Percentiles rank a stretch among this genome's conserved stretches.
Conservation (phyloP, 1,139 yeast genomes). For the Suhomyces guaymorum region DNA sequence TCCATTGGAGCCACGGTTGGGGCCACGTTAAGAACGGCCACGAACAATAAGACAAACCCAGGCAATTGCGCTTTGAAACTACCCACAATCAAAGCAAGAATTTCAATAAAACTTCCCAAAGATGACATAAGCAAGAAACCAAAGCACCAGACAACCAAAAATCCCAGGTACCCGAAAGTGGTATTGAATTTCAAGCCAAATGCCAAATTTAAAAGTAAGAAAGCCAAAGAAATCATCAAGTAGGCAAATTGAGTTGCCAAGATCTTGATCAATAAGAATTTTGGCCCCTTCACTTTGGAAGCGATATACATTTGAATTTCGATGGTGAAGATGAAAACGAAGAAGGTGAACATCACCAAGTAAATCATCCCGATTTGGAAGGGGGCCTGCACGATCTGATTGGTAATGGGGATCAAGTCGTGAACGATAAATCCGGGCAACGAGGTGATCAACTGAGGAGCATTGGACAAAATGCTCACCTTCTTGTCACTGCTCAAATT, state of each 20-base stretch:
- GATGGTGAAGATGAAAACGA: conserved; percentile 31
- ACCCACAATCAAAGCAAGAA: conserved; percentile 38
- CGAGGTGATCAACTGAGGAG: conserved; percentile 29
- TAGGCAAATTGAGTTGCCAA: conserved; percentile 44
- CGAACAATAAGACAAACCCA: conserved; percentile 50
- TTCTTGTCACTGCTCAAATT: conserved; percentile 24
- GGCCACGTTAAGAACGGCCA: conserved; percentile 46
- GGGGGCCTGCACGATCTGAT: conserved; percentile 32
- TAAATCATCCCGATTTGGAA: conserved; percentile 36
- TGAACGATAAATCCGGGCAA: conserved; percentile 24
- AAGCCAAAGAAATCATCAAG: conserved; percentile 43
- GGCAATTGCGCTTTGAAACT: conserved; percentile 40
- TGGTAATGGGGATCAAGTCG: conserved; percentile 25
- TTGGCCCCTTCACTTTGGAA: conserved; percentile 33
- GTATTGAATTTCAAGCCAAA: conserved; percentile 36
- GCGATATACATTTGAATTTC: conserved; percentile 32
- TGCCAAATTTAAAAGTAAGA: conserved; percentile 44
- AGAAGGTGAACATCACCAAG: conserved; percentile 33
- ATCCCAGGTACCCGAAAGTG: conserved; percentile 49
- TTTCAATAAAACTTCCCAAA: conserved; percentile 53
- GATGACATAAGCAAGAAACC: conserved; percentile 49
- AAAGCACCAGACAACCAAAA: conserved; percentile 50
- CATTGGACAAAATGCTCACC: conserved; percentile 16
- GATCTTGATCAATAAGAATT: conserved; percentile 44
- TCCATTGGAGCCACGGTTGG: conserved; percentile 51